phyloP scores from a whole-genome alignment of 441 rosid species.

The Melastoma candidum region DNA sequence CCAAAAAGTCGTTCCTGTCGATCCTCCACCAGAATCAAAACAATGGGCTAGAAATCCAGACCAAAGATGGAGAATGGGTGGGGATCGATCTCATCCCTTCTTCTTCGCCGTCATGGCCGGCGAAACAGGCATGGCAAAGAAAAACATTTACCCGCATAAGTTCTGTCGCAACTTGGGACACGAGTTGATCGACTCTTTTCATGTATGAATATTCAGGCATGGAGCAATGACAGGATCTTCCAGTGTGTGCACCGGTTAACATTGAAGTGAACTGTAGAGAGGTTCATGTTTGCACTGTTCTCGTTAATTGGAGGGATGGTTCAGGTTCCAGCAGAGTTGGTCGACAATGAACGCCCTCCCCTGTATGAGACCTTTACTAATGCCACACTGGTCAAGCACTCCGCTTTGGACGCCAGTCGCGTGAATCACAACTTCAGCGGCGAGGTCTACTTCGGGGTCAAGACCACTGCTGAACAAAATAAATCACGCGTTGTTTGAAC shows the following conservation, averaged over 20 bases:
- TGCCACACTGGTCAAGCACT: conserved; percentile 1
- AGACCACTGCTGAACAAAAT: neutral
- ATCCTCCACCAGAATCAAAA: conserved; percentile 18
- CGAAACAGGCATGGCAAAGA: conserved; percentile 23
- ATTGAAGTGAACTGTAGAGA: neutral
- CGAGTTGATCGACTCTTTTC: neutral
- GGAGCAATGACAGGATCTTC: conserved; percentile 13
- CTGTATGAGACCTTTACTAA: conserved; percentile 10
- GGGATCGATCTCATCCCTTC: conserved; percentile 13
- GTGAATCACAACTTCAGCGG: conserved; percentile 7
- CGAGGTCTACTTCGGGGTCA: conserved; percentile 7
- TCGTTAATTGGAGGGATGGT: conserved; percentile 7
- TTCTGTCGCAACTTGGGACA: no score
- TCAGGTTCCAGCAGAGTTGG: conserved; percentile 3
- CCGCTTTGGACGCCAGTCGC: conserved; percentile 1
- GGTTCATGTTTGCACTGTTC: conserved; percentile 5
- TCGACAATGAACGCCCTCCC: conserved; percentile 9
- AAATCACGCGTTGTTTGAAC: no score
- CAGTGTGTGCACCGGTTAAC: conserved; percentile 4
- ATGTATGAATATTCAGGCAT: conserved; percentile 3
- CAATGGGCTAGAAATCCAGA: conserved; percentile 10
- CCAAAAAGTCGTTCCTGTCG: conserved; percentile 15
- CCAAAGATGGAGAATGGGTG: conserved; percentile 12
- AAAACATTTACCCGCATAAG: no score
- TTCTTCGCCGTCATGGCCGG: conserved; percentile 21